Evolutionary conservation across 129 eudicot genomes (phyloP).

Genomic region (Lactuca sativa): DNA sequence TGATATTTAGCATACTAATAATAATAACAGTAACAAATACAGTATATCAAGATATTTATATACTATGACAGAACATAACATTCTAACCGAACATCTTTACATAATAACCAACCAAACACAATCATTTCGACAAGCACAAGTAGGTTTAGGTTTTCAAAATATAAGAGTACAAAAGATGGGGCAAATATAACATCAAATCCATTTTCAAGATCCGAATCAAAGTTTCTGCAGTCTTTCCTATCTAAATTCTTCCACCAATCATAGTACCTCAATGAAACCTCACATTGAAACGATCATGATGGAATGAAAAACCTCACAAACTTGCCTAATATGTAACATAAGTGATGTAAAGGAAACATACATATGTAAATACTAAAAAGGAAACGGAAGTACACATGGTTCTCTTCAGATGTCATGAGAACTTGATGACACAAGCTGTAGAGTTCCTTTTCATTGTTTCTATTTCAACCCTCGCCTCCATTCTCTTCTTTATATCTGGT

Average conservation of each 20-base stretch:
- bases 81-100: too few species aligned
- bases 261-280: constrained; percentile 31
- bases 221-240: background rate
- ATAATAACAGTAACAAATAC: too few species aligned
- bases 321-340: background rate
- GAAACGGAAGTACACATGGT: background rate
- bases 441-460: constrained; percentile 30
- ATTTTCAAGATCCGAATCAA: constrained; percentile 18
- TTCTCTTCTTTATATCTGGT: constrained; percentile 26
- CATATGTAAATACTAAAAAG: constrained; percentile 11
- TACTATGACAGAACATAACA: too few species aligned
- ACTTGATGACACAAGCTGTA: constrained; percentile 27
- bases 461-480: constrained; percentile 30
- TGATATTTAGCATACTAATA: too few species aligned
- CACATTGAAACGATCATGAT: constrained; percentile 25
- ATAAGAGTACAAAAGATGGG: too few species aligned
- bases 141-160: too few species aligned
- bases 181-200: constrained; percentile 10
- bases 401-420: constrained; percentile 32
- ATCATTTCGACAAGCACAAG: too few species aligned
- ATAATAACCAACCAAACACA: too few species aligned
- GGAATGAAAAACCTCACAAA: constrained; percentile 32
- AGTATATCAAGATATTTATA: too few species aligned
- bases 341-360: constrained; percentile 24
- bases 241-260: constrained; percentile 41